A percentile compares a stretch with the other conserved stretches of the same genome.
Conservation (phyloP, 2,329 filamentous ascomycete genomes). For the Cladophialophora psammophila region DNA sequence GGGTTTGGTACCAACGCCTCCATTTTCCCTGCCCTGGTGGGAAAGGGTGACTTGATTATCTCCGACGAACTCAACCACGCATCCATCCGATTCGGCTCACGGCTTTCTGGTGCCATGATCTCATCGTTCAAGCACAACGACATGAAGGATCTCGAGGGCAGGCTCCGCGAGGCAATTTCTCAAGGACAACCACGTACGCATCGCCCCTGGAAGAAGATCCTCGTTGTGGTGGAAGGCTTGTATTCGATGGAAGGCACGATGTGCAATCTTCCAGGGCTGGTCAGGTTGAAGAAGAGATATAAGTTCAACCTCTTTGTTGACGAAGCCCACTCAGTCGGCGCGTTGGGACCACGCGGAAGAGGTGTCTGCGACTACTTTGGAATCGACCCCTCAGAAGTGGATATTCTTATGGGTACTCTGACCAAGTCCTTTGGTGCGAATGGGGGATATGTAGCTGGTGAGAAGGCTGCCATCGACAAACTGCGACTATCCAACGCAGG, state of each 20-base stretch:
- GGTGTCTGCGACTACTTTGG: slow-evolving; percentile 98
- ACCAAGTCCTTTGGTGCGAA: slow-evolving; percentile 99
- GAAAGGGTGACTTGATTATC: slow-evolving; percentile 91
- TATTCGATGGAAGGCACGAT: slow-evolving; percentile 99
- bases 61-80: slow-evolving; percentile 98
- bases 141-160: slow-evolving; percentile 83
- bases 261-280: slow-evolving; percentile 91
- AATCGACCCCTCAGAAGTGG: slow-evolving; percentile 84
- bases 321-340: slow-evolving; percentile 95
- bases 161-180: slow-evolving; percentile 89
- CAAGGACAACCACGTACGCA: slow-evolving; percentile 98
- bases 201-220: slow-evolving; percentile 98
- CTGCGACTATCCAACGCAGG: slow-evolving; percentile 85
- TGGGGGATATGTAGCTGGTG: slow-evolving; percentile 90
- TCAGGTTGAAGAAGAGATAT: slow-evolving; percentile 90
- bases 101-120: slow-evolving; percentile 93
- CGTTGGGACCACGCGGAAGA: slow-evolving; percentile 83
- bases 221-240: slow-evolving; percentile 93
- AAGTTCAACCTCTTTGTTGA: slow-evolving; percentile 97
- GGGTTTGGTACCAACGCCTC: slow-evolving; percentile 96
- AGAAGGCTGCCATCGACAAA: slow-evolving; percentile 91
- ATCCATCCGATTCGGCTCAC: slow-evolving; percentile 93
- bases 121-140: slow-evolving; percentile 98
- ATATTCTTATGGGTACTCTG: slow-evolving; percentile 96
- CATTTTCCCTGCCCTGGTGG: slow-evolving; percentile 88